Conservation (phyloP, 1,139 yeast genomes). For the Torulaspora pretoriensis region DNA sequence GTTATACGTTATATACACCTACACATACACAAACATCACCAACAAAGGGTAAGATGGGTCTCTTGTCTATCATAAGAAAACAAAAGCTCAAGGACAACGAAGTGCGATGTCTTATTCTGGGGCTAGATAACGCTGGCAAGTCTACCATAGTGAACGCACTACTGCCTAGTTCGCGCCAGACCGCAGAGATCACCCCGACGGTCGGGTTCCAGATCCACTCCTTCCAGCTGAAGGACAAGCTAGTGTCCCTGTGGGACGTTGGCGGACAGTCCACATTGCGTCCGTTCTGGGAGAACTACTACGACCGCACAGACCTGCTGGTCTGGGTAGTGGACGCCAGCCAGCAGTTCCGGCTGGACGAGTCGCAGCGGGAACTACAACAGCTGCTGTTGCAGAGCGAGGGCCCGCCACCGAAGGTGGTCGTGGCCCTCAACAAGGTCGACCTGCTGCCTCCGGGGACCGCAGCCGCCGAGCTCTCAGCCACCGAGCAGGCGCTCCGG, state of each 20-base stretch:
- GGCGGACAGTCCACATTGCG: constrained; percentile 82
- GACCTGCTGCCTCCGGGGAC: constrained; percentile 38
- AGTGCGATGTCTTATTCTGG: constrained; percentile 67
- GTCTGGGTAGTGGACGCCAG: constrained; percentile 90
- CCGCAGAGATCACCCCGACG: constrained; percentile 49
- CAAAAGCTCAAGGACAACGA: constrained; percentile 79
- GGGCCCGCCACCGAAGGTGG: constrained; percentile 54
- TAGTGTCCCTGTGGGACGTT: constrained; percentile 66
- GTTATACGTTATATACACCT: not conserved
- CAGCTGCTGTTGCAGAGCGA: constrained; percentile 51
- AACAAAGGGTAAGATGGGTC: constrained; percentile 56
- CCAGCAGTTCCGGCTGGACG: constrained; percentile 56
- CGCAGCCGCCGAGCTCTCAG: not conserved
- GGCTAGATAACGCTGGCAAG: constrained; percentile 87
- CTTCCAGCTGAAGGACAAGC: constrained; percentile 31
- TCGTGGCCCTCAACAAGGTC: constrained; percentile 55
- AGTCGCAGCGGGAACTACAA: constrained; percentile 60
- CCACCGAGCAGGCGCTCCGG: not conserved
- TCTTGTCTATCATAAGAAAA: constrained; percentile 72
- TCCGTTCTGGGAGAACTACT: constrained; percentile 87
- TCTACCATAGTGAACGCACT: constrained; percentile 67
- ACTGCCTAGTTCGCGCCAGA: constrained; percentile 39
- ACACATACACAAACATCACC: not conserved
- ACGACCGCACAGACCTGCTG: constrained; percentile 76
- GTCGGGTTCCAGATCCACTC: constrained; percentile 61